Evolutionary conservation across 352 stramenopile species (phyloP).

Genomic region (Paralagenidium karlingii): DNA sequence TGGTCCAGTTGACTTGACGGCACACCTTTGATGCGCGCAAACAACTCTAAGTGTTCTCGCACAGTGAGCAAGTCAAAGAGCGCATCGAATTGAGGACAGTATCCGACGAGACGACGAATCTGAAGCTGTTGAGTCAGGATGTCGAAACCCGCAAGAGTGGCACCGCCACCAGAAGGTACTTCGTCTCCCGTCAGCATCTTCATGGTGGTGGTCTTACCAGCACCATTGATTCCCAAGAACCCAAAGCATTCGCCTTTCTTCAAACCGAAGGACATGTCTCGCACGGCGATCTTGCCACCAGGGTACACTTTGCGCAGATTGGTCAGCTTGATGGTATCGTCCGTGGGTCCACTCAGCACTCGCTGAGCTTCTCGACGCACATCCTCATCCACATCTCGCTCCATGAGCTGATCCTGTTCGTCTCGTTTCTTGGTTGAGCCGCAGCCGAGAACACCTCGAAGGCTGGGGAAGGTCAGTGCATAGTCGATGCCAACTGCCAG

Average conservation of each 20-base stretch:
- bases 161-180: slow-evolving; percentile 20
- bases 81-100: slow-evolving; percentile 84
- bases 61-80: slow-evolving; percentile 79
- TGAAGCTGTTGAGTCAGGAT: slow-evolving; percentile 39
- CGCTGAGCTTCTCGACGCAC: slow-evolving; percentile 2
- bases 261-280: slow-evolving; percentile 63
- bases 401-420: slow-evolving; percentile 12
- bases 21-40: slow-evolving; percentile 84
- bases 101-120: slow-evolving; percentile 61
- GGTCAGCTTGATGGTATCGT: slow-evolving; percentile 39
- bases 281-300: slow-evolving; percentile 63
- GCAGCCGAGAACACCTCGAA: slow-evolving; percentile 36
- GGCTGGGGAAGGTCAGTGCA: slow-evolving; percentile 39
- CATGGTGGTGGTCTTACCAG: slow-evolving; percentile 92
- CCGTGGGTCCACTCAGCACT: too few relatives aligned
- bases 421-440: slow-evolving; percentile 47
- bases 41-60: slow-evolving; percentile 81
- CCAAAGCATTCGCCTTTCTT: slow-evolving; percentile 87
- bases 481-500: slow-evolving; percentile 46
- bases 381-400: slow-evolving; percentile 19
- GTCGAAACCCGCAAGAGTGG: slow-evolving; percentile 34
- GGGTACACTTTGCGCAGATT: slow-evolving; percentile 82
- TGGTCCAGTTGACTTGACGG: slow-evolving; percentile 20
- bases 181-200: slow-evolving; percentile 90
- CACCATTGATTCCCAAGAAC: slow-evolving; percentile 91